Evolutionary conservation across 75 land plant species (phyloP), one percentile per base, ranked within the genome.

Genomic region (Azolla pinnata): DNA sequence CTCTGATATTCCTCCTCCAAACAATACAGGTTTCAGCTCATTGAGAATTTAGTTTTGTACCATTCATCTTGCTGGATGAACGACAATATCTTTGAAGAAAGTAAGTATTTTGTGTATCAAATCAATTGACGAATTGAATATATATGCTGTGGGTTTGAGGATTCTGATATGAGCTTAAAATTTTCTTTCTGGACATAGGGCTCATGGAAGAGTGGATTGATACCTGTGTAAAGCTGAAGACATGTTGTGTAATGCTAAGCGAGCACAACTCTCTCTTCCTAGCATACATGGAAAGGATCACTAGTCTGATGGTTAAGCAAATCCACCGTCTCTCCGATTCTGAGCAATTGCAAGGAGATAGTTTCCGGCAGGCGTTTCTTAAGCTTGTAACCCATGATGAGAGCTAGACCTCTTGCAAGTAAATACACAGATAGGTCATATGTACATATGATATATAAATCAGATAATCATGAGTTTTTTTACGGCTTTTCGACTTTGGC

Each of bases 201-300:
- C 61, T 67, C 12, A 61, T 67, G 28, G 69, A 67, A 31, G 69
- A 59, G 33, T 67, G 69, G 69, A 30, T 59, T n/a, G 25, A 26
- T 31, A 48, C 33, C 62, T 61, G 46, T 52, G 48, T 67, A 29
- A 47, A 59, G 46, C n/a, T 51, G 33, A 67, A 53, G 31, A 59
- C 33, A 9, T 48, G 56, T 31, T 32, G 46, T 31, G 50, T 23
- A 44, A 33, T 50, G 18, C 25, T 23, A n/a, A 33, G 48, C 23
- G 23, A 26, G 33, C 59, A 62, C 53, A 59, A 33, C 51, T 42
- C 69, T 21, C 53, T 31, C 25, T 47, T 44, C 21, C 31, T 66
- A 45, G 40, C 59, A 31, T 31, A 49, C 32, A 59, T 67, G 35
- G 69, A 67, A 19, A 32, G 45, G 54, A 67, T 67, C 55, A 67